Conservation (phyloP, 148 eudicot genomes). For the Vaccinium darrowii region DNA sequence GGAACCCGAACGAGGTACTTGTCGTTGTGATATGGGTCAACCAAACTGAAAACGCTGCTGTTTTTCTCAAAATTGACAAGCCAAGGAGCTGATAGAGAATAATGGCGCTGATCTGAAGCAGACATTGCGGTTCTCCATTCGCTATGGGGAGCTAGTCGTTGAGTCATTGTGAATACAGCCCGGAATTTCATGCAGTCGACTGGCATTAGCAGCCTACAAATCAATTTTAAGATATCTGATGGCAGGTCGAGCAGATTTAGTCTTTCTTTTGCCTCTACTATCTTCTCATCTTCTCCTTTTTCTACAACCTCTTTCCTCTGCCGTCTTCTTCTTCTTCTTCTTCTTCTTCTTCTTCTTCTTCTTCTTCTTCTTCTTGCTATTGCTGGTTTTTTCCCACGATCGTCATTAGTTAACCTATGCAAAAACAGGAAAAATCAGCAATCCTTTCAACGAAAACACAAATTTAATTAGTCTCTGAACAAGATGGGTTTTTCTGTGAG, state of each 20-base stretch:
- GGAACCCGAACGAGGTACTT: neutral
- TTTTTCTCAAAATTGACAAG: neutral
- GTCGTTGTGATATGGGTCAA: neutral
- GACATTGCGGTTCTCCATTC: constrained; percentile 3
- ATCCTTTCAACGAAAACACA: no score
- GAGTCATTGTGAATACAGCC: neutral
- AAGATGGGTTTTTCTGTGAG: no score
- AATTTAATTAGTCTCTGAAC: no score
- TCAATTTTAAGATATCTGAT: neutral
- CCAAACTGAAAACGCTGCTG: neutral
- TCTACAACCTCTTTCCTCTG: neutral
- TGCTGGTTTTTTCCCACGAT: neutral
- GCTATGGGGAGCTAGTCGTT: neutral
- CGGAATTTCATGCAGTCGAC: neutral
- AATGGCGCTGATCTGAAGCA: no score
- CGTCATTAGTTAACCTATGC: neutral
- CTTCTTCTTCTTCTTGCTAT: no score
- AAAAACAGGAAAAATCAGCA: neutral
- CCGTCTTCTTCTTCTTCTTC: no score
- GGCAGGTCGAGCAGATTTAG: neutral
- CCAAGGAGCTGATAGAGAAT: no score
- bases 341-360: no score
- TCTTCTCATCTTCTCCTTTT: neutral
- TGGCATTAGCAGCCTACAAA: neutral
- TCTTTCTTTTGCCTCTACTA: neutral